These are phyloP conservation scores for Mucor irregularis DNA, from an alignment of 371 early-diverging fungal species.

Conservation along the genomic window DNA sequence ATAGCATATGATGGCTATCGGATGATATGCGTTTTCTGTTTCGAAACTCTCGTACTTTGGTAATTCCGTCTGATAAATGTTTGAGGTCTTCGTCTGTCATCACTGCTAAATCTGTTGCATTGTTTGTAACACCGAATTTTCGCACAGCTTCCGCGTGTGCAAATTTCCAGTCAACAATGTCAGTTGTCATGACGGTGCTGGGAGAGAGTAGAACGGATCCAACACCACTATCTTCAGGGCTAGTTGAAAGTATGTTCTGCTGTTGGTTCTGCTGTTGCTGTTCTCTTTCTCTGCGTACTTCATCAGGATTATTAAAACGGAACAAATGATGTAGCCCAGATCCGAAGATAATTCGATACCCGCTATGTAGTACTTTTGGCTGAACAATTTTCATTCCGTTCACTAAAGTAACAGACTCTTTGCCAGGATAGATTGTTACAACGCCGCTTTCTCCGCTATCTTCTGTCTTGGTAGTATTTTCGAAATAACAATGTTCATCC, in stretches of 20 bases:
- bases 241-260: conserved; percentile 6
- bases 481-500: conserved; percentile 80
- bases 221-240: neutral
- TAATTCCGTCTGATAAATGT: conserved; percentile 51
- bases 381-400: conserved; percentile 68
- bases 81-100: conserved; percentile 59
- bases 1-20: conserved; percentile 38
- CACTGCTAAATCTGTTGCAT: conserved; percentile 29
- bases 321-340: conserved; percentile 74
- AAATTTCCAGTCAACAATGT: conserved; percentile 77
- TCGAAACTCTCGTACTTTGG: conserved; percentile 47
- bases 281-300: conserved; percentile 69
- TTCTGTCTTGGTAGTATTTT: conserved; percentile 33
- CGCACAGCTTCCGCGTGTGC: conserved; percentile 70
- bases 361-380: conserved; percentile 64
- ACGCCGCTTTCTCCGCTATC: conserved; percentile 31
- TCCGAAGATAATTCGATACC: conserved; percentile 80
- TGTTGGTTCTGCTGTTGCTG: conserved; percentile 33
- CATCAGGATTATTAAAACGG: conserved; percentile 84
- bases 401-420: conserved; percentile 63
- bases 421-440: conserved; percentile 65
- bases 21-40: conserved; percentile 46
- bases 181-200: conserved; percentile 27
- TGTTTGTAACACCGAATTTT: conserved; percentile 43
- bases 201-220: neutral